Percentiles rank a stretch among this genome's conserved stretches.
These are phyloP conservation scores for Fusarium torulosum DNA, from an alignment of 2,329 filamentous ascomycete species.

Conservation along the genomic window DNA sequence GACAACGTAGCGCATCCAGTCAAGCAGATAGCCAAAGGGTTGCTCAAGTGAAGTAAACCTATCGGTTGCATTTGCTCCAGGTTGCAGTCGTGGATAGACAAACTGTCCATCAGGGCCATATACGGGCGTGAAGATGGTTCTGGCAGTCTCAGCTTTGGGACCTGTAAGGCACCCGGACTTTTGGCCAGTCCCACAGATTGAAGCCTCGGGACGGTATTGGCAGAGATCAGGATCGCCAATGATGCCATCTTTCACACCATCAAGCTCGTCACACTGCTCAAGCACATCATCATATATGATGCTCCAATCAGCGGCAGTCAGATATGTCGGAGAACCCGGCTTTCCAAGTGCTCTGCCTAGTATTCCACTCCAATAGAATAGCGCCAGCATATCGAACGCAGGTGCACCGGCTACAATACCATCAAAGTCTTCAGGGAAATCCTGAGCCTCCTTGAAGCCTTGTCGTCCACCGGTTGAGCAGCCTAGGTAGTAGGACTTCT, in stretches of 20 bases:
- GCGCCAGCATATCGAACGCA: constrained; percentile 59
- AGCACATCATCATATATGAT: background rate
- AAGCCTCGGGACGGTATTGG: constrained; percentile 56
- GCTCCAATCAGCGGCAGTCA: background rate
- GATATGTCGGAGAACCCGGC: background rate
- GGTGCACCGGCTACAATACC: constrained; percentile 61
- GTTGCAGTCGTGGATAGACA: constrained; percentile 61
- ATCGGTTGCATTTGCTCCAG: constrained; percentile 52
- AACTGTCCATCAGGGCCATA: constrained; percentile 50
- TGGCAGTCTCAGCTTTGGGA: background rate
- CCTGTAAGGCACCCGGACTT: background rate
- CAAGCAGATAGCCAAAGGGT: constrained; percentile 7
- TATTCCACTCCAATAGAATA: constrained; percentile 38
- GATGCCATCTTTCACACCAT: constrained; percentile 63
- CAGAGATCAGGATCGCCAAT: constrained; percentile 62
- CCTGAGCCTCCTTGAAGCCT: constrained; percentile 65
- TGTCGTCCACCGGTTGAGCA: constrained; percentile 71
- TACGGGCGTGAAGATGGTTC: constrained; percentile 49
- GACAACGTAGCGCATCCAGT: constrained; percentile 57
- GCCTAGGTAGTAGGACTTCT: constrained; percentile 64
- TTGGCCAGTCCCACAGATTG: constrained; percentile 51
- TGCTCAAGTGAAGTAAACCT: constrained; percentile 44
- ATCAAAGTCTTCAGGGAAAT: constrained; percentile 68
- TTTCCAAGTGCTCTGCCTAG: background rate
- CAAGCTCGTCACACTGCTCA: constrained; percentile 36